Evolutionary conservation across 352 stramenopile genomes (phyloP), one percentile per base, ranked within the genome.

Genomic region (Phytophthora boehmeriae): DNA sequence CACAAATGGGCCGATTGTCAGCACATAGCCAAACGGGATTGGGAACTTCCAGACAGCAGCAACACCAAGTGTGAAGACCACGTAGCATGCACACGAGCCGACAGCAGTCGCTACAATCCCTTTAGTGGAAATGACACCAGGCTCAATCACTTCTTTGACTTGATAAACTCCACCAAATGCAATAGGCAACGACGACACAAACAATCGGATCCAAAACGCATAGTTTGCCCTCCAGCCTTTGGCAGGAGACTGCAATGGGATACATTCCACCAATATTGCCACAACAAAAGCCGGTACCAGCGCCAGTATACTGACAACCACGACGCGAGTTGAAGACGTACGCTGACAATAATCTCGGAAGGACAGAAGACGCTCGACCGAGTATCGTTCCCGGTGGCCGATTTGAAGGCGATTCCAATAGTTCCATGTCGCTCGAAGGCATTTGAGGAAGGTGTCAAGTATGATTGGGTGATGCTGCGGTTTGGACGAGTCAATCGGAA

Each of bases 151-250:
- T 3, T 22, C 27, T 2, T 34, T 28, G 9, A 46, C 20, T 22
- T 60, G 53, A 32, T 61, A 14, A 3, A 52, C 14, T 19, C 34
- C 23, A n/a, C 28, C 42, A 2, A 67, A 41, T 22, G 36, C 39
- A 25, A 49, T 35, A 8, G 60, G 39, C 5, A 60, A 36, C 1
- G n/a, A 51, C 14, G 53, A 66, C 28, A 67, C 25, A 27, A 63
- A 58, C n/a, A 59, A n/a, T 4, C 64, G 64, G 13, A 71, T 41
- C 44, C 38, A 77, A 32, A 63, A 54, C n/a, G 42, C 39, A 34
- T 63, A 61, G 52, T 75, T 77, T 11, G 39, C 55, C 27, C 35
- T 36, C 52, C 59, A 71, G 1, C 59, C 59, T 11, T 53, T 42
- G 13, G 4, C 16, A 1, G 58, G 68, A n/a, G 36, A 14, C 5